A percentile compares a stretch with the other conserved stretches of the same genome.
Evolutionary conservation across 352 stramenopile genomes (phyloP).

Genomic region (Pythium aquatile): DNA sequence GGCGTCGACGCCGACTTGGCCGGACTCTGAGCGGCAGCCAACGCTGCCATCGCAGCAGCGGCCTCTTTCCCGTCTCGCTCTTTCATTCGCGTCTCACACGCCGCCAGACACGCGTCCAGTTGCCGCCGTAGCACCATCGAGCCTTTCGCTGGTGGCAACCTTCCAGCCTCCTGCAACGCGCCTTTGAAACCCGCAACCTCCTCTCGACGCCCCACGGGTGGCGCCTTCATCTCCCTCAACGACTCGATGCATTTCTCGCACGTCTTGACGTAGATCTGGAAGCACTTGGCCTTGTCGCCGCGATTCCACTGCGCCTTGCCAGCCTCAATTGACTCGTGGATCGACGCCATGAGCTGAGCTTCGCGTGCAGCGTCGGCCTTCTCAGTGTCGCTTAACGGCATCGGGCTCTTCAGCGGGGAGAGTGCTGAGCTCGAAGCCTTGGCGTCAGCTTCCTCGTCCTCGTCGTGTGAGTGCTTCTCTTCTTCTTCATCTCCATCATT

Average conservation of each 20-base stretch:
- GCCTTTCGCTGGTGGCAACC: constrained; percentile 52
- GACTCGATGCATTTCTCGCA: constrained; percentile 43
- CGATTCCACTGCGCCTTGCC: constrained; percentile 76
- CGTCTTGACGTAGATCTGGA: constrained; percentile 56
- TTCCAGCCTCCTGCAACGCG: constrained; percentile 41
- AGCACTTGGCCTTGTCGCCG: constrained; percentile 74
- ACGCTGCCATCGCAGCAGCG: constrained; percentile 13
- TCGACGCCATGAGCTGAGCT: constrained; percentile 41
- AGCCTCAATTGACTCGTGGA: constrained; percentile 50
- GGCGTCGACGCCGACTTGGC: constrained; percentile 9
- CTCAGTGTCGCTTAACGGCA: constrained; percentile 26
- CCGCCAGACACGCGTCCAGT: constrained; percentile 48
- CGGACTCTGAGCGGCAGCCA: not conserved
- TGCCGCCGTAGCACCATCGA: constrained; percentile 62
- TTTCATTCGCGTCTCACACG: constrained; percentile 36
- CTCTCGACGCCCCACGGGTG: constrained; percentile 34
- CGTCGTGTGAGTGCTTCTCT: constrained; percentile 5
- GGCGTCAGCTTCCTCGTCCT: constrained; percentile 21
- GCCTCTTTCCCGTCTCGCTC: constrained; percentile 30
- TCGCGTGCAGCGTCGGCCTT: constrained; percentile 40
- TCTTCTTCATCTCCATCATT: constrained; percentile 30
- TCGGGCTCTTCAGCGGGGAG: constrained; percentile 4
- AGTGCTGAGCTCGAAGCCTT: constrained; percentile 10
- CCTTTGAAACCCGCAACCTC: constrained; percentile 34
- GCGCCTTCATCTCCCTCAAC: constrained; percentile 28